These are phyloP conservation scores for Neonectria punicea DNA, from an alignment of 2,329 filamentous ascomycete genomes.

Conservation along the genomic window DNA sequence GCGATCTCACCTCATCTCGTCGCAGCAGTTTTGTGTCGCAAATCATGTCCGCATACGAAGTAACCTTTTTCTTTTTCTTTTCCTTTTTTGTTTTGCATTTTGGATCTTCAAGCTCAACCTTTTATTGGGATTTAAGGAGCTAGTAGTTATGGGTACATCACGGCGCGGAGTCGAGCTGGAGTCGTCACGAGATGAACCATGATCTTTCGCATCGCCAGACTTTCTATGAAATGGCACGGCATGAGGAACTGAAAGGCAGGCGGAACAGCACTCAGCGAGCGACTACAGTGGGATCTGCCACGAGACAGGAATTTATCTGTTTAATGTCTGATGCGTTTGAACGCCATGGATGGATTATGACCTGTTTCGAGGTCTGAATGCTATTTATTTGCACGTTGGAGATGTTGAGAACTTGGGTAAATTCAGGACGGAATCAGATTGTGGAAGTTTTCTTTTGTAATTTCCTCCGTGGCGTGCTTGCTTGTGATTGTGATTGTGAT, in stretches of 20 bases:
- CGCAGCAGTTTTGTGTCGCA: constrained; percentile 6
- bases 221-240: constrained; percentile 1
- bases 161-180: constrained; percentile 5
- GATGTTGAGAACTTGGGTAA: neutral
- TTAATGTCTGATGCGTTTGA: constrained; percentile 7
- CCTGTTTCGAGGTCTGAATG: constrained; percentile 3
- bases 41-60: constrained; percentile 17
- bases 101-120: constrained; percentile 14
- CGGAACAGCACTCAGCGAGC: constrained; percentile 39
- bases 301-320: constrained; percentile 19
- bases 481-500: neutral
- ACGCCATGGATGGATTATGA: neutral
- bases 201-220: constrained; percentile 10
- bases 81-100: constrained; percentile 17
- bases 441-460: constrained; percentile 2
- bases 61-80: constrained; percentile 10
- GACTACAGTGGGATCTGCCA: constrained; percentile 21
- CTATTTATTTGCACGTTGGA: neutral
- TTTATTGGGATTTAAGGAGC: neutral
- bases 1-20: constrained; percentile 5
- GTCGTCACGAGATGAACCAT: constrained; percentile 12
- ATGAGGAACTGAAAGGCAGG: constrained; percentile 22
- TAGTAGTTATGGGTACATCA: constrained; percentile 3
- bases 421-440: constrained; percentile 13
- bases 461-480: neutral